Evolutionary conservation across 257 asterid genomes (phyloP).

Genomic region (Nyctanthes arbortristis): DNA sequence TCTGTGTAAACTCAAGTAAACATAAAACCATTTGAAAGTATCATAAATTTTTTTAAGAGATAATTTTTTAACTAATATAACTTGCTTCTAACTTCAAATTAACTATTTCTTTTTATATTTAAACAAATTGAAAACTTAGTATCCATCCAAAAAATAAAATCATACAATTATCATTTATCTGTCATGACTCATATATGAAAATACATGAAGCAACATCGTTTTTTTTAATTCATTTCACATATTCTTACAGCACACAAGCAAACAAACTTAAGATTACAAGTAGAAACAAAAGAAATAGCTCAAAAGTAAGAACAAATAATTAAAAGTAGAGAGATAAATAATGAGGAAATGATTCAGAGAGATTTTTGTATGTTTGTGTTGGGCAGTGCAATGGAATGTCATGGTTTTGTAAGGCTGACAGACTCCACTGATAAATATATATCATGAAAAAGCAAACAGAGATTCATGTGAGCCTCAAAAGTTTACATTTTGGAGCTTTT

Average conservation of each 20-base stretch:
- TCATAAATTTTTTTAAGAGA: too few relatives aligned
- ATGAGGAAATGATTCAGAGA: background rate
- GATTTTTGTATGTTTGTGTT: background rate
- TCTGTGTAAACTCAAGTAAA: background rate
- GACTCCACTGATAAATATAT: background rate
- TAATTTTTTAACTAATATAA: too few relatives aligned
- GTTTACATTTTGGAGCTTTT: background rate
- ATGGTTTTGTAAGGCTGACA: slow-evolving; percentile 1
- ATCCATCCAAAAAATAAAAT: too few relatives aligned
- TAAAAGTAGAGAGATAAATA: background rate
- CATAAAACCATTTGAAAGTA: background rate
- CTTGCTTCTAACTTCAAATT: background rate
- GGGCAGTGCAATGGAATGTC: background rate
- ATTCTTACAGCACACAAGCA: background rate
- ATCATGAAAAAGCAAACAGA: background rate
- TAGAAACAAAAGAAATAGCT: background rate
- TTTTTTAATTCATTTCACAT: too few relatives aligned
- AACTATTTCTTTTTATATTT: background rate
- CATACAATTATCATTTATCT: background rate
- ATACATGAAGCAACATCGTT: background rate
- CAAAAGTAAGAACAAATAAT: background rate
- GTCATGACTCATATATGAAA: background rate
- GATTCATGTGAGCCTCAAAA: slow-evolving; percentile 1
- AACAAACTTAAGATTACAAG: background rate
- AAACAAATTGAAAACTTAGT: too few relatives aligned